Percentiles rank a stretch among this genome's conserved stretches.
Evolutionary conservation across 2,329 filamentous ascomycete genomes (phyloP).

Genomic region (Colletotrichum horii): DNA sequence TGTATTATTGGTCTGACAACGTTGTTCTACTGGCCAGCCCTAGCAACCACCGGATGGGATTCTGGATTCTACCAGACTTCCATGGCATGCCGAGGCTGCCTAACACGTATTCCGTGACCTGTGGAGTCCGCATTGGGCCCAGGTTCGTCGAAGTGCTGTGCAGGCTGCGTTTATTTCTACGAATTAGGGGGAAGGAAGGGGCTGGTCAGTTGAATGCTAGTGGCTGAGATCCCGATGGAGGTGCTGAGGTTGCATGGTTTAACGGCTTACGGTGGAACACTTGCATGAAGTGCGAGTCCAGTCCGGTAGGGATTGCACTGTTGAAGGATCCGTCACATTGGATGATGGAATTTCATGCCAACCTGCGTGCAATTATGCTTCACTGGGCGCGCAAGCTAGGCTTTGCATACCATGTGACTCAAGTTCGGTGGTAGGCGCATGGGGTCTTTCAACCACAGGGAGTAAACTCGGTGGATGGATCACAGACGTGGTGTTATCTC

Average conservation of each 20-base stretch:
- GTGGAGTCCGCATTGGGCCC: not conserved
- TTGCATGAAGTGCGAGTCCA: not conserved
- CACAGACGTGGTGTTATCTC: not conserved
- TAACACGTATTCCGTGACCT: not conserved
- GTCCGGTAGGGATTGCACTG: not conserved
- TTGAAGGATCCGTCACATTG: not conserved
- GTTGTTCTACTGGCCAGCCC: not conserved
- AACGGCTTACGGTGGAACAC: not conserved
- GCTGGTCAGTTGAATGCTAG: not conserved
- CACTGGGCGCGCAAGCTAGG: not conserved
- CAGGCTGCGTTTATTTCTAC: not conserved
- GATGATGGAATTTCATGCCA: not conserved
- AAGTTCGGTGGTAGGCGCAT: not conserved
- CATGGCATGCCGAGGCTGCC: not conserved
- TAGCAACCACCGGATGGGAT: not conserved
- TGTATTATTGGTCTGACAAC: not conserved
- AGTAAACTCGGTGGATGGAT: not conserved
- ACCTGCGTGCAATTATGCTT: not conserved
- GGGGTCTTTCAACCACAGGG: not conserved
- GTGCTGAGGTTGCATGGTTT: not conserved
- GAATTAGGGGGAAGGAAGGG: not conserved
- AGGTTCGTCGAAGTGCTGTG: not conserved
- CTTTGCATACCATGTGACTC: not conserved
- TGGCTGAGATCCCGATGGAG: not conserved
- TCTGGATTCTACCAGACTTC: not conserved